These are phyloP conservation scores for Grigorovia humatica DNA, from an alignment of 805 yeast genomes.

Conservation along the genomic window DNA sequence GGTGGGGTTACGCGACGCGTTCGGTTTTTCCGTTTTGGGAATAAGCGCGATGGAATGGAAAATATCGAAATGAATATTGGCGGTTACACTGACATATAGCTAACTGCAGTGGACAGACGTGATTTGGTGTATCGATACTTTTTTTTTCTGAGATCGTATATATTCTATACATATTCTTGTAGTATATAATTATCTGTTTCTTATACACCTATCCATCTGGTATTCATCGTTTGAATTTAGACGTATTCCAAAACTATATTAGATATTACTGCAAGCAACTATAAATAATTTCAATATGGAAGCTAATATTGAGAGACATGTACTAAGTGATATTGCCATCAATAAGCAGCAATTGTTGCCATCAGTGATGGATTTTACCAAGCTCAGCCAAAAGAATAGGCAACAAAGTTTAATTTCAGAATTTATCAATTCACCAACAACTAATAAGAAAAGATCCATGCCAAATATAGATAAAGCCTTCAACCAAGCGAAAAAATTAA, in stretches of 20 bases:
- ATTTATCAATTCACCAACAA: constrained; percentile 1
- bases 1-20: not conserved
- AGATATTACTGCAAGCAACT: not conserved
- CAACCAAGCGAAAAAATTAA: not conserved
- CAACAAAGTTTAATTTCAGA: not conserved
- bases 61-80: not conserved
- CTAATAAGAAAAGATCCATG: not conserved
- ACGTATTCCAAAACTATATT: not conserved
- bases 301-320: not conserved
- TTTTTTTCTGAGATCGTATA: too few relatives aligned
- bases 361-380: not conserved
- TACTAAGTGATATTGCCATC: not conserved
- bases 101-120: not conserved
- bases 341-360: not conserved
- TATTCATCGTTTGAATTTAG: not conserved
- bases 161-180: too few relatives aligned
- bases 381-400: constrained; percentile 1
- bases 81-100: not conserved
- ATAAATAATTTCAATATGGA: not conserved
- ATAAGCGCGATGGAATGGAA: not conserved
- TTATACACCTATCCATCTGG: too few relatives aligned
- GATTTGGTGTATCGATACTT: not conserved
- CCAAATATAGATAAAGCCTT: not conserved
- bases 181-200: too few relatives aligned
- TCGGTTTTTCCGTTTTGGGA: not conserved